These are phyloP conservation scores for Brasenia schreberi DNA, from an alignment of 164 flowering plant genomes.

Conservation along the genomic window DNA sequence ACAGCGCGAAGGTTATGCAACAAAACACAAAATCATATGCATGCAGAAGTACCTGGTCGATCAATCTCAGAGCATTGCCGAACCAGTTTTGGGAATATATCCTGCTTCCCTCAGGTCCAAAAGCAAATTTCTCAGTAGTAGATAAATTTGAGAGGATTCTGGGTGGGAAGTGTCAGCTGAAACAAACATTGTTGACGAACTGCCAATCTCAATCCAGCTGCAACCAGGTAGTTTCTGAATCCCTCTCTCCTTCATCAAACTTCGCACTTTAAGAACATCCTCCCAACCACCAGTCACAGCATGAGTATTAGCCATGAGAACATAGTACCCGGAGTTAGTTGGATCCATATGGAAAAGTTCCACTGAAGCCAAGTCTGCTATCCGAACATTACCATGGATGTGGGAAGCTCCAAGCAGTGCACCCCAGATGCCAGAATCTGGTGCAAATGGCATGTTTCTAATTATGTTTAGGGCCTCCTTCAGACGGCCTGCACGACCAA, in stretches of 20 bases:
- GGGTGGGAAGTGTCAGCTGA: slow-evolving; percentile 60
- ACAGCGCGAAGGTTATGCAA: background rate
- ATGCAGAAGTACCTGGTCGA: background rate
- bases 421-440: slow-evolving; percentile 89
- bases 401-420: slow-evolving; percentile 75
- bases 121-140: slow-evolving; percentile 32
- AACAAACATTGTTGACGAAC: slow-evolving; percentile 40
- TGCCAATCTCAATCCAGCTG: slow-evolving; percentile 69
- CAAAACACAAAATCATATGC: background rate
- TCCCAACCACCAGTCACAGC: slow-evolving; percentile 68
- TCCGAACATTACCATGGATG: slow-evolving; percentile 54
- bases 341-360: slow-evolving; percentile 59
- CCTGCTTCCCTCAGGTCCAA: slow-evolving; percentile 51
- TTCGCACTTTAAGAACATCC: slow-evolving; percentile 33
- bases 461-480: slow-evolving; percentile 46
- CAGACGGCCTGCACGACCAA: slow-evolving; percentile 62
- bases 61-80: background rate
- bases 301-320: slow-evolving; percentile 51
- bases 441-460: slow-evolving; percentile 50
- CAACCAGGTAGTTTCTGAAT: slow-evolving; percentile 69
- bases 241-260: slow-evolving; percentile 58
- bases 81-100: slow-evolving; percentile 31
- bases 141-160: slow-evolving; percentile 33
- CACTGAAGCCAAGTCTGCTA: slow-evolving; percentile 56
- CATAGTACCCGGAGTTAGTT: slow-evolving; percentile 65